Evolutionary conservation across 169 alveolate genomes (phyloP), one percentile per base, ranked within the genome.

Genomic region (Plasmodium sp.): DNA sequence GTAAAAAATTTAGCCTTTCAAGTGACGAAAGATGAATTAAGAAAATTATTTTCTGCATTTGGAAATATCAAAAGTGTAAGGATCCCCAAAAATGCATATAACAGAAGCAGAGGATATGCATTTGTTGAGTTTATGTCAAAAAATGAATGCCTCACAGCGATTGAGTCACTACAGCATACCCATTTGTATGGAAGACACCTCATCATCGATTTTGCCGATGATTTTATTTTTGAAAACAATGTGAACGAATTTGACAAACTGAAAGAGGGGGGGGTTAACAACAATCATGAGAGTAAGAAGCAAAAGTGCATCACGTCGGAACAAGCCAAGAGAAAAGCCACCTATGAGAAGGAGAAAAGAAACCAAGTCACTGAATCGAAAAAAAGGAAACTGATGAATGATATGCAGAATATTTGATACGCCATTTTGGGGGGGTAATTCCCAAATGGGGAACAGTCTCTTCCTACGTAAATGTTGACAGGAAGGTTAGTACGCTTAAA

Each of bases 1-100:
- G 98, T 99, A 18, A 98, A 98, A 96, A 99, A 99, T 86, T 92
- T 99, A 43, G 99, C 99, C 39, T 99, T 98, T 97, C 99, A 98
- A 95, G 99, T 99, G 34, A 97, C 99, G 3, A 98, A 96, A 75
- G 96, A 96, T 45, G 99, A 98, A 92, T 94, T 99, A 79, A 79
- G 94, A 82, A 97, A 96, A 74, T 96, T 99, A 93, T 98, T 99
- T 96, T 96, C 98, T 54, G 94, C 98, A 39, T 98, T 97, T 86
- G 99, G 99, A 18, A 97, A 97, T 51, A 97, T 98, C 12, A 97
- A 96, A 84, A 86, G 98, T 77, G 97, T 99, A 3, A 96, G 99
- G 92, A 96, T 99, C 33, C 99, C 99, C 14, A 98, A 98, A 96
- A 98, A 98, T 81, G 97, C 96, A n/a, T 92, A 97, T 71, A 97